Base-by-base conservation (phyloP, 2,329 filamentous ascomycete species). In the Trichoderma cornu-damae region DNA sequence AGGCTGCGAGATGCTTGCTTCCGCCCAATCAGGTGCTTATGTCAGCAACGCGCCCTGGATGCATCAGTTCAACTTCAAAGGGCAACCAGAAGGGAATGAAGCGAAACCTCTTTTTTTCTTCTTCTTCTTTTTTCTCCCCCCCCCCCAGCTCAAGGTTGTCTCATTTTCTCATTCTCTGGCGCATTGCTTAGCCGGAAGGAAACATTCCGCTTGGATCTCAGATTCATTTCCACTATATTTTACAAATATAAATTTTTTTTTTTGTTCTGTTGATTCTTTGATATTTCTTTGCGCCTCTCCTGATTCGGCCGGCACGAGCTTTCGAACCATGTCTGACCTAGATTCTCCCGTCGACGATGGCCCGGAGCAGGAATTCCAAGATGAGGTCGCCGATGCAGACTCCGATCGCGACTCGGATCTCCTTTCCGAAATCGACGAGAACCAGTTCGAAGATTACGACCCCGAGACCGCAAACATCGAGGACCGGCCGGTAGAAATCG, bases 391-490 rank as follows among this genome's bases (percentile, higher is more conserved):
- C 74, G 73, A 71, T 4, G 74, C 71, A 5, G 74, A 72, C 53
- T 79, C 77, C 2, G 83, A 85, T 61, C 75, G 75, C 52, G 81
- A 84, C 11, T 83, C 80, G 0, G 82, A 84, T 62, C 71, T 79
- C 37, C 78, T 88, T 1, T 87, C 84, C 20, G 85, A 88, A 67
- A 82, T 87, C 61, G 85, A 88, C 65, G 85, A 87, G 65, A 79
- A 86, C 55, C 82, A 88, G 65, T 86, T 89, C 61, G 83, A 83
- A 61, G 84, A 88, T 61, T 88, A 87, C 71, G 84, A 88, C 61
- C 81, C 83, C 8, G 77, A 81, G 42, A 83, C 79, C 5, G 82
- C 83, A 59, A 82, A 84, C 49, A 79, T 85, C 37, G 82, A 85
- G 67, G 79, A 85, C 66, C 77, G 81, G 22, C 83, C 83, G 1